These are phyloP conservation scores for Radiomyces spectabilis DNA, from an alignment of 192 early-diverging fungal species.

Conservation along the genomic window DNA sequence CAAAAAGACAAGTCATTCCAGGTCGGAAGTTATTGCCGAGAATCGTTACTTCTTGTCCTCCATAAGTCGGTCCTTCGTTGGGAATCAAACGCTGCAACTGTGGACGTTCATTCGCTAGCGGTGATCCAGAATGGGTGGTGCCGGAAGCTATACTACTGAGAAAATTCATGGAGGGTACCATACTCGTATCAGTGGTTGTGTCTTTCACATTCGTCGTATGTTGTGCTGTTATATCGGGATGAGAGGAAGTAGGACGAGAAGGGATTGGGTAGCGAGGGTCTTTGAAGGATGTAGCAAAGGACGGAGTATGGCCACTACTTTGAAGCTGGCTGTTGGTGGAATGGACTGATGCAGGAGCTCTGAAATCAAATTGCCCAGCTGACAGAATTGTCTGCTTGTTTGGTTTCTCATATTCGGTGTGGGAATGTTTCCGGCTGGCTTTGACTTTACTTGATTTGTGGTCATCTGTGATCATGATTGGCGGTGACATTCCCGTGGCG, in stretches of 20 bases:
- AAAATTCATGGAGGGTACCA: too few species aligned
- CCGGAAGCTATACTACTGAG: too few species aligned
- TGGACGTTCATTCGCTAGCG: too few species aligned
- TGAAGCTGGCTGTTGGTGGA: slow-evolving; percentile 4
- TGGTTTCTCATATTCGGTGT: slow-evolving; percentile 31
- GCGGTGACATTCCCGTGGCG: slow-evolving; percentile 84
- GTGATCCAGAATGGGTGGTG: too few species aligned
- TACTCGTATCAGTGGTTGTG: too few species aligned
- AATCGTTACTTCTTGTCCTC: slow-evolving; percentile 82
- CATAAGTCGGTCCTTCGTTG: slow-evolving; percentile 72
- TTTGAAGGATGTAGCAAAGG: too few species aligned
- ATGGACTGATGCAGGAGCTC: not conserved
- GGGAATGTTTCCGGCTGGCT: slow-evolving; percentile 14
- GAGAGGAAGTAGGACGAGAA: slow-evolving; percentile 7
- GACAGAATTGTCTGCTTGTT: not conserved
- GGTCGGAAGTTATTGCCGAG: slow-evolving; percentile 74
- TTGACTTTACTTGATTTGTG: slow-evolving; percentile 84
- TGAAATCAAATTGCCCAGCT: not conserved
- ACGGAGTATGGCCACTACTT: too few species aligned
- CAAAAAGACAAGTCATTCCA: slow-evolving; percentile 64
- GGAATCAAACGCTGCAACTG: slow-evolving; percentile 78
- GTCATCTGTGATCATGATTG: slow-evolving; percentile 97
- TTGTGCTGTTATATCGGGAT: too few species aligned
- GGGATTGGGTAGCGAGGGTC: too few species aligned
- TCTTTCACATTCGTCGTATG: too few species aligned